Evolutionary conservation across 1,284 basidiomycete species (phyloP), one percentile per base, ranked within the genome.

Genomic region (Lignosus rhinocerotis): DNA sequence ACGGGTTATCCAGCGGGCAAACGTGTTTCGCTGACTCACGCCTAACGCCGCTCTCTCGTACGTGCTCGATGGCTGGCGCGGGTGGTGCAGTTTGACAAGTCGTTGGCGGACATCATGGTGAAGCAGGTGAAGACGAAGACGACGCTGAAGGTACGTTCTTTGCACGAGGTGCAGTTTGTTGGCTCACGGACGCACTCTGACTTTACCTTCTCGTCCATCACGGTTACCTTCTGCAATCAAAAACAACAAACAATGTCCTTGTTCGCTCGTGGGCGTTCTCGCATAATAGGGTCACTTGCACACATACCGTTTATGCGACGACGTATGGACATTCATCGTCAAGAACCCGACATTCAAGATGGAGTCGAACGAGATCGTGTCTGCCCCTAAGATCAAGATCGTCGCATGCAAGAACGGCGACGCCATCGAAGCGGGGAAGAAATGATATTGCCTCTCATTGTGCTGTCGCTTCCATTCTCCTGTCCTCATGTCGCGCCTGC

Each of bases 291-390:
- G 93, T 17, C 92, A 95, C 71, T 75, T 97, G 48, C 85, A 90
- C 67, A 96, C 93, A 1, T 97, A 97, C 76, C 86, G 94, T n/a
- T 81, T 95, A 1, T 95, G 93, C 71, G 95, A 97, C 76, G 95
- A 97, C 70, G 94, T 97, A 48, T 97, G 95, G 95, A 97, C 95
- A 41, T 98, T 97, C 74, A 92, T 96, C 62, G 90, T 96, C 49
- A 93, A 93, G 72, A 87, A 95, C 66, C 89, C 94, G 14, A 84
- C 85, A 16, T 96, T 98, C 78, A 96, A 96, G 75, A 93, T 97
- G 88, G 95, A 98, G 75, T 88, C 87, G 47, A 93, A 92, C 68
- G 91, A 93, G 65, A 78, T 85, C 69, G 87, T 96, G 38, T 82
- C 78, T 11, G 86, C 90, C 1, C 81, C 81, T 43, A 88, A 91